Evolutionary conservation across 2,329 filamentous ascomycete genomes (phyloP).

Genomic region (Aspergillus sp.): DNA sequence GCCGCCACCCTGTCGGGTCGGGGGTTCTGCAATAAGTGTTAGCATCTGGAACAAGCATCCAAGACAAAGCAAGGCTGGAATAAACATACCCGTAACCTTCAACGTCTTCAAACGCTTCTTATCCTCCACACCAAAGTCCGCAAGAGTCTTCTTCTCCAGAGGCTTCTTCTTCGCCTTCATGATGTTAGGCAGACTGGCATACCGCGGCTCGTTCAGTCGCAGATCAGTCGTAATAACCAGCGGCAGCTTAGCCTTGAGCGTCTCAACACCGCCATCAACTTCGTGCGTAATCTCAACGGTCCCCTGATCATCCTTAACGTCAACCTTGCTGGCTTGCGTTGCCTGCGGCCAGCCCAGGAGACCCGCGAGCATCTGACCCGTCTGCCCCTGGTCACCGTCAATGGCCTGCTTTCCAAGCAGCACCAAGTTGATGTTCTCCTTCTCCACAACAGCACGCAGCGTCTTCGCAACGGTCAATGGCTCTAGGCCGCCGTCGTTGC

Average conservation of each 20-base stretch:
- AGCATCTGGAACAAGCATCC: neutral
- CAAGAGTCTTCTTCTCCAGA: constrained; percentile 84
- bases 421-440: constrained; percentile 86
- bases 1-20: constrained; percentile 82
- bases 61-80: neutral
- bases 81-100: constrained; percentile 73
- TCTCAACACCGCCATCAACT: constrained; percentile 94
- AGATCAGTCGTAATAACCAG: constrained; percentile 95
- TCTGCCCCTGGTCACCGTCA: constrained; percentile 93
- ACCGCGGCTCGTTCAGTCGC: constrained; percentile 89
- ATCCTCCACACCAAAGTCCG: constrained; percentile 75
- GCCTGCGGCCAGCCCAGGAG: constrained; percentile 91
- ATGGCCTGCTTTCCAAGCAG: constrained; percentile 97
- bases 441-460: constrained; percentile 73
- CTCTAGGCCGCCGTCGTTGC: constrained; percentile 68
- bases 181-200: constrained; percentile 94
- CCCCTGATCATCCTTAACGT: constrained; percentile 68
- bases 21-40: constrained; percentile 63
- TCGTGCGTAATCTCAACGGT: constrained; percentile 78
- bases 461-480: constrained; percentile 92
- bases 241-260: constrained; percentile 78
- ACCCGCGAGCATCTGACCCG: constrained; percentile 95
- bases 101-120: constrained; percentile 79
- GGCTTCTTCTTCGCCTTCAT: constrained; percentile 99
- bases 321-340: constrained; percentile 84